phyloP scores from a whole-genome alignment of 2,329 filamentous ascomycete species.

The Rhynchosporium agropyri region DNA sequence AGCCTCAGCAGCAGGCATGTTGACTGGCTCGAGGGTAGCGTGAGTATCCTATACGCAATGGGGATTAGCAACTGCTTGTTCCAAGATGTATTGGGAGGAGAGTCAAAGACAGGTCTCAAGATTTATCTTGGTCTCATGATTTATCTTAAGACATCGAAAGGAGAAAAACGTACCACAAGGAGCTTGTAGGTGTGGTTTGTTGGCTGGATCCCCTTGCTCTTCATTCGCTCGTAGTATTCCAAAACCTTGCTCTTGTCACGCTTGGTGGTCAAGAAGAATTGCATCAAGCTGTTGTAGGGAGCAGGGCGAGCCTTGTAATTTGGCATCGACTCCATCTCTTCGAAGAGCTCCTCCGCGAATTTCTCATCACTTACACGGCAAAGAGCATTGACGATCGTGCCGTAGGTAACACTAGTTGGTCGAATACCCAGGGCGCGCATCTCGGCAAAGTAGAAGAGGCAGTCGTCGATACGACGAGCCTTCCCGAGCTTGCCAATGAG shows the following conservation, averaged over 20 bases:
- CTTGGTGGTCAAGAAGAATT: constrained; percentile 98
- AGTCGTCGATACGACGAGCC: constrained; percentile 96
- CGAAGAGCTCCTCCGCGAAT: constrained; percentile 95
- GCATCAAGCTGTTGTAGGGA: constrained; percentile 99
- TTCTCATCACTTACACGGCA: constrained; percentile 97
- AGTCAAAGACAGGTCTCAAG: too few relatives aligned
- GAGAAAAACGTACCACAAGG: constrained; percentile 61
- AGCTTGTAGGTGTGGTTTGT: constrained; percentile 98
- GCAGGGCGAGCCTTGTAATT: constrained; percentile 98
- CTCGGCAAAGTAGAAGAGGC: constrained; percentile 95
- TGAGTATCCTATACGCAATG: constrained; percentile 61
- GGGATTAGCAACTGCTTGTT: too few relatives aligned
- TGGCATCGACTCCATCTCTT: constrained; percentile 98
- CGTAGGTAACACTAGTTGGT: constrained; percentile 96
- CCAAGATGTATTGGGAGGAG: too few relatives aligned
- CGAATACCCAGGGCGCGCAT: constrained; percentile 93
- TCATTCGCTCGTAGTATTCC: constrained; percentile 94
- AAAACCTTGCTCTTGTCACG: constrained; percentile 93
- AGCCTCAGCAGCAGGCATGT: constrained; percentile 85
- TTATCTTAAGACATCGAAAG: too few relatives aligned
- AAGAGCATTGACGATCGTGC: constrained; percentile 95
- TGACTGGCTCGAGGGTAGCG: constrained; percentile 87
- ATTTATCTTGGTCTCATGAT: too few relatives aligned
- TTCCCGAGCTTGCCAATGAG: constrained; percentile 98
- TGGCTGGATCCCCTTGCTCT: constrained; percentile 79